Base-by-base conservation (phyloP, 345 rosid genomes). In the Salix caprea region DNA sequence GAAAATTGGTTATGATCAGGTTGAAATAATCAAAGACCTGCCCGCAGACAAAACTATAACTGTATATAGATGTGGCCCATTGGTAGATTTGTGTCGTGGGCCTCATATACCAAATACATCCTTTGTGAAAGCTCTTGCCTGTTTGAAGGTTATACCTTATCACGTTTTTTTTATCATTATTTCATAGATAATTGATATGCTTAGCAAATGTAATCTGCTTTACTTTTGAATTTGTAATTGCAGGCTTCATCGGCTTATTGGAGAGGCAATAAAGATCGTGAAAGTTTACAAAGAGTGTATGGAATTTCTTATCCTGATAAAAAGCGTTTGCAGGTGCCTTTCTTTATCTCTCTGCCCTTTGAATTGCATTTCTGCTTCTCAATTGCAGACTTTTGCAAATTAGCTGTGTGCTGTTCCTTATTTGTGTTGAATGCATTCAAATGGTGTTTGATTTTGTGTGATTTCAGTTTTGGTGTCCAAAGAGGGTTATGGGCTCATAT, bases 241-340 rank as follows among this genome's bases (percentile, higher is more conserved):
- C 84, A 96, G 99, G 99, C 99, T 86, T 96, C 98, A 54, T 89
- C 97, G 54, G 97, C 99, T 66, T 96, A 96, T 84, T 96, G 99
- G 99, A 90, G 94, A 86, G 98, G 96, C 36, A 77, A 83, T 82
- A 94, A 88, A 73, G 91, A 92, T 74, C 95, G 95, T 71, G 99
- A 94, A 83, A 96, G 98, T 81, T 85, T 93, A 80, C 98, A 96
- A 78, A 92, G 99, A 85, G 99, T 96, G 42, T 96, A 96, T 87
- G 98, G 99, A 71, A 94, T 96, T 83, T 96, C 99, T 28, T 96
- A 84, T 87, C 97, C 98, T 18, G 99, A 96, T 78, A 88, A 90
- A 81, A 92, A 92, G 71, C 92, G 82, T 42, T 86, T 96, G 85
- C 88, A 91, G 97, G 99, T 92, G 66, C 73, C 54, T 70, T 76